Conservation (phyloP, 495 filamentous ascomycete genomes). For the Trichoderma erinaceum region DNA sequence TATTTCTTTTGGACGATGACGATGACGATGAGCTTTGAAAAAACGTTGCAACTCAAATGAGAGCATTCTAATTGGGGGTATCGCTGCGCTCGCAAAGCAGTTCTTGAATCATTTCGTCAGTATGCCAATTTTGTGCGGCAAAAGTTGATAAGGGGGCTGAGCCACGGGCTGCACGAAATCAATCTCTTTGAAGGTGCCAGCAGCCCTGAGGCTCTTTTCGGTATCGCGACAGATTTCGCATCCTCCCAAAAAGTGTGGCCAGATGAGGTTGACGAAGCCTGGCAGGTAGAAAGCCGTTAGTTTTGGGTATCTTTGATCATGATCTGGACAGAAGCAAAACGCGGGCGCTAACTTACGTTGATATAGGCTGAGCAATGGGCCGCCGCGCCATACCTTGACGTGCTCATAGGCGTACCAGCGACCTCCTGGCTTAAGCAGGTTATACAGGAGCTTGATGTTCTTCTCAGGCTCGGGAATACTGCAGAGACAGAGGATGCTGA, state of each 20-base stretch:
- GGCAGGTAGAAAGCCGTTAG: slow-evolving; percentile 4
- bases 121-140: slow-evolving; percentile 53
- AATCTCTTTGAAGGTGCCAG: slow-evolving; percentile 52
- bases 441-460: slow-evolving; percentile 54
- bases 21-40: slow-evolving; percentile 23
- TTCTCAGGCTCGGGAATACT: slow-evolving; percentile 57
- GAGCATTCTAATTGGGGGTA: not conserved
- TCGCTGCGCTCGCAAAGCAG: not conserved
- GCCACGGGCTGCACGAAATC: slow-evolving; percentile 42
- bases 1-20: slow-evolving; percentile 18
- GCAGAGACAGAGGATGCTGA: slow-evolving; percentile 66
- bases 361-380: slow-evolving; percentile 42
- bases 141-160: slow-evolving; percentile 39
- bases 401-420: slow-evolving; percentile 67
- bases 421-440: slow-evolving; percentile 59
- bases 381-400: slow-evolving; percentile 45
- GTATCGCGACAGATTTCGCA: slow-evolving; percentile 55
- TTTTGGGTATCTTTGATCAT: not conserved
- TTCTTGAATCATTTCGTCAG: slow-evolving; percentile 35
- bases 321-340: not conserved
- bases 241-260: slow-evolving; percentile 52
- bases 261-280: slow-evolving; percentile 42
- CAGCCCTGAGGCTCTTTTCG: slow-evolving; percentile 41
- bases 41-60: not conserved
- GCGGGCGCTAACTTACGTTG: slow-evolving; percentile 37